phyloP scores from a whole-genome alignment of 164 flowering plant genomes.

The Stephania cephalantha region DNA sequence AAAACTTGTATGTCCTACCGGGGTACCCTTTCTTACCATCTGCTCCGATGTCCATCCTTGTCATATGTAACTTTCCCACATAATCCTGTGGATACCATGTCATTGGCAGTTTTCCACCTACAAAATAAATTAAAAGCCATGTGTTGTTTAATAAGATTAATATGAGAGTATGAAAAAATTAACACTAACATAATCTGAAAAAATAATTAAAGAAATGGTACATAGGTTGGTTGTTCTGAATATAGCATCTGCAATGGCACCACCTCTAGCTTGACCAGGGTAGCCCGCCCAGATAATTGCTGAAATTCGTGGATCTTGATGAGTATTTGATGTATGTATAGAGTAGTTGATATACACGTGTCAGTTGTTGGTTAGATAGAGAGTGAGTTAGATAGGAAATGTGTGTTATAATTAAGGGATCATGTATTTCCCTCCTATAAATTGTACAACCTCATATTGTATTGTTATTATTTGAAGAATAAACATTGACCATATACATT shows the following conservation, averaged over 20 bases:
- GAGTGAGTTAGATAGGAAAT: no score
- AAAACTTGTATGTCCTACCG: slow-evolving; percentile 88
- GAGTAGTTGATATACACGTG: no score
- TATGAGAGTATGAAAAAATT: no score
- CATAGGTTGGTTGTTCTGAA: slow-evolving; percentile 82
- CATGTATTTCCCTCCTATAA: no score
- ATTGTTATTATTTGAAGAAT: no score
- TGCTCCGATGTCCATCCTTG: slow-evolving; percentile 68
- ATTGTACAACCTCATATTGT: no score
- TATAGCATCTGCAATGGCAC: slow-evolving; percentile 84
- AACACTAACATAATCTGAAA: no score
- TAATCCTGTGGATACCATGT: slow-evolving; percentile 92
- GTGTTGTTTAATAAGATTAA: not conserved
- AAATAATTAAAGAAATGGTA: no score
- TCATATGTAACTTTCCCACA: slow-evolving; percentile 60
- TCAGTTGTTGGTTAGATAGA: no score
- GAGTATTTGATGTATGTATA: no score
- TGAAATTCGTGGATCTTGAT: slow-evolving; percentile 49
- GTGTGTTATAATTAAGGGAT: no score
- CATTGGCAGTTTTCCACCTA: slow-evolving; percentile 84
- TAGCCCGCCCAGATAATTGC: slow-evolving; percentile 92
- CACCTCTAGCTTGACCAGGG: slow-evolving; percentile 90
- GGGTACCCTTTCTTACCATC: slow-evolving; percentile 53
- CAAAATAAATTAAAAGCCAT: not conserved
- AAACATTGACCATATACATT: no score